Evolutionary conservation across 352 stramenopile species (phyloP).

Genomic region (Phytophthora macrochlamydospora): DNA sequence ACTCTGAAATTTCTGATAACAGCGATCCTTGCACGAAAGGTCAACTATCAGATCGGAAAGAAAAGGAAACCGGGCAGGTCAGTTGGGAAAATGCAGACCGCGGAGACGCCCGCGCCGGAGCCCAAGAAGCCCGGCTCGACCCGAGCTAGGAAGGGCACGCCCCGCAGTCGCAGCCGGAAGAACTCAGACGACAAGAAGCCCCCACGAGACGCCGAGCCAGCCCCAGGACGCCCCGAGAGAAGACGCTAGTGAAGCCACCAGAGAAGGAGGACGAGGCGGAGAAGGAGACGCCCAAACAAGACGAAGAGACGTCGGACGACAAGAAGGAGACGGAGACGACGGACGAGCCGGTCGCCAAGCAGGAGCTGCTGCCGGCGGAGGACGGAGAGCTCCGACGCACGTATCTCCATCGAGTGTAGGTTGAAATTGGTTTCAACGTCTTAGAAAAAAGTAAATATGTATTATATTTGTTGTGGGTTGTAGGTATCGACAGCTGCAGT

Average conservation of each 20-base stretch:
- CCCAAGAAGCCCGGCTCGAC: constrained; percentile 16
- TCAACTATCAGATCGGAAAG: constrained; percentile 24
- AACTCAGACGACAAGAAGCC: constrained; percentile 24
- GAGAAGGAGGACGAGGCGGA: constrained; percentile 11
- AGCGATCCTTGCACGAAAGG: constrained; percentile 11
- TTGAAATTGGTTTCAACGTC: no score
- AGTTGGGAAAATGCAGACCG: background rate
- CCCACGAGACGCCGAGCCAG: constrained; percentile 32
- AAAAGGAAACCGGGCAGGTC: background rate
- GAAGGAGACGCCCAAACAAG: background rate
- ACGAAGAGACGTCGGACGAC: constrained; percentile 5
- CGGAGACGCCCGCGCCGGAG: background rate
- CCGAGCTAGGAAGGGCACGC: constrained; percentile 23
- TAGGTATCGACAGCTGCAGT: constrained; percentile 73
- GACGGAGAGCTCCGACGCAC: constrained; percentile 29
- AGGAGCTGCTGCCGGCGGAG: constrained; percentile 17
- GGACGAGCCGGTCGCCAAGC: background rate
- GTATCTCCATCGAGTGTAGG: constrained; percentile 42
- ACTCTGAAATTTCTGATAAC: no score
- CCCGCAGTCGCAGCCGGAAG: constrained; percentile 23
- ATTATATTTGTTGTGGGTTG: constrained; percentile 1
- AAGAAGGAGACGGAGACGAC: constrained; percentile 15
- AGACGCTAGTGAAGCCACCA: constrained; percentile 10
- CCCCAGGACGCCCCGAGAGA: constrained; percentile 12
- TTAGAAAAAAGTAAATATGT: no score